Conservation (phyloP, 1,284 basidiomycete genomes). For the Leccinum huronense region DNA sequence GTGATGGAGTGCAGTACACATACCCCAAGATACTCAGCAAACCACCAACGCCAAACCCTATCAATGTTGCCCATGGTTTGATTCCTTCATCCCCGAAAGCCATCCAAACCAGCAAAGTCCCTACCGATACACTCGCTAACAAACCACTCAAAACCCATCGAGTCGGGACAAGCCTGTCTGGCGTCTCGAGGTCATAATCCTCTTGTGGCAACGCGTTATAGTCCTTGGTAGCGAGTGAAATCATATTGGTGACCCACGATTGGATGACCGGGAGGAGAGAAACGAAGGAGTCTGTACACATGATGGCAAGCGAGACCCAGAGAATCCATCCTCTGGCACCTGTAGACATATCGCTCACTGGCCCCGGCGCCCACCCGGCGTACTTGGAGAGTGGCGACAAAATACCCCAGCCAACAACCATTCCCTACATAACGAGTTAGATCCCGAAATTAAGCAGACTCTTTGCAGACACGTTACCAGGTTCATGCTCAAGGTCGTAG, state of each 20-base stretch:
- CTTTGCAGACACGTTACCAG: constrained; percentile 47
- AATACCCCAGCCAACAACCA: constrained; percentile 94
- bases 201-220: constrained; percentile 34
- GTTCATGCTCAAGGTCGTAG: constrained; percentile 93
- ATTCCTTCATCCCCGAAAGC: constrained; percentile 91
- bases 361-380: constrained; percentile 87
- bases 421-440: constrained; percentile 56
- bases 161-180: constrained; percentile 78
- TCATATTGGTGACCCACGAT: constrained; percentile 49
- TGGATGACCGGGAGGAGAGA: constrained; percentile 74
- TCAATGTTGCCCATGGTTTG: constrained; percentile 88
- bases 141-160: constrained; percentile 79
- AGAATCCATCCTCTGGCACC: constrained; percentile 93
- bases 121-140: constrained; percentile 59
- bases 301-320: constrained; percentile 93
- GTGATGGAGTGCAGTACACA: constrained; percentile 28
- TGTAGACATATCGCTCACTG: constrained; percentile 78
- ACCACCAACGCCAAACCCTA: constrained; percentile 83
- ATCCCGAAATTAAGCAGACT: neutral
- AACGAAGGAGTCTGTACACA: constrained; percentile 88
- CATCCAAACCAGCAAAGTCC: constrained; percentile 79
- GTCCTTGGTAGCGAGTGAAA: constrained; percentile 28
- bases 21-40: constrained; percentile 86
- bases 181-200: constrained; percentile 74
- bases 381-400: constrained; percentile 84